A percentile compares a stretch with the other conserved stretches of the same genome.
phyloP scores from a whole-genome alignment of 495 filamentous ascomycete genomes.

The Cryomyces minteri region DNA sequence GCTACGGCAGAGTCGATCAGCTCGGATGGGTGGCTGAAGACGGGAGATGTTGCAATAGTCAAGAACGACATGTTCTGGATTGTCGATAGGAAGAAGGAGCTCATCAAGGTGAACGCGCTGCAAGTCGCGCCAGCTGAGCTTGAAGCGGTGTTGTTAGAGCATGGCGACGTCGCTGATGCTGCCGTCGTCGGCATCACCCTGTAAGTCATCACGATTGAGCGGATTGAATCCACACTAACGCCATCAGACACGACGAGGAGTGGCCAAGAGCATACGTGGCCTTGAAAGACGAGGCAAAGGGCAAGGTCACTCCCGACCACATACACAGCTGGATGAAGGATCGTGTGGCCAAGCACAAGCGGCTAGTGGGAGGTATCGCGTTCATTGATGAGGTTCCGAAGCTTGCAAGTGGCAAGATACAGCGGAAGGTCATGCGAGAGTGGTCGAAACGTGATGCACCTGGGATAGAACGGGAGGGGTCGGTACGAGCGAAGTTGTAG shows the following conservation, averaged over 20 bases:
- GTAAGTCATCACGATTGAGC: background rate
- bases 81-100: slow-evolving; percentile 25
- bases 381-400: slow-evolving; percentile 21
- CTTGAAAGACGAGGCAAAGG: slow-evolving; percentile 15
- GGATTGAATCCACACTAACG: background rate
- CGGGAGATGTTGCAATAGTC: slow-evolving; percentile 18
- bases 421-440: slow-evolving; percentile 16
- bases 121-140: slow-evolving; percentile 29
- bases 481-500: too few species aligned
- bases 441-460: slow-evolving; percentile 19
- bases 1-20: slow-evolving; percentile 14
- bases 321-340: slow-evolving; percentile 16
- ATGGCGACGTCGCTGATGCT: slow-evolving; percentile 22
- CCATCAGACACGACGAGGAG: slow-evolving; percentile 11
- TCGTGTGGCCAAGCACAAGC: slow-evolving; percentile 19
- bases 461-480: too few species aligned
- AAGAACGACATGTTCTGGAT: slow-evolving; percentile 19
- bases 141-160: slow-evolving; percentile 22
- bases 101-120: slow-evolving; percentile 24
- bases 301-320: slow-evolving; percentile 10
- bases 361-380: slow-evolving; percentile 16
- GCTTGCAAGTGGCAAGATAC: slow-evolving; percentile 18
- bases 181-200: slow-evolving; percentile 19
- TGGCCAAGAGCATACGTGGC: slow-evolving; percentile 18
- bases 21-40: slow-evolving; percentile 17